These are phyloP conservation scores for Colletotrichum cereale DNA, from an alignment of 2,329 filamentous ascomycete genomes.

Conservation along the genomic window DNA sequence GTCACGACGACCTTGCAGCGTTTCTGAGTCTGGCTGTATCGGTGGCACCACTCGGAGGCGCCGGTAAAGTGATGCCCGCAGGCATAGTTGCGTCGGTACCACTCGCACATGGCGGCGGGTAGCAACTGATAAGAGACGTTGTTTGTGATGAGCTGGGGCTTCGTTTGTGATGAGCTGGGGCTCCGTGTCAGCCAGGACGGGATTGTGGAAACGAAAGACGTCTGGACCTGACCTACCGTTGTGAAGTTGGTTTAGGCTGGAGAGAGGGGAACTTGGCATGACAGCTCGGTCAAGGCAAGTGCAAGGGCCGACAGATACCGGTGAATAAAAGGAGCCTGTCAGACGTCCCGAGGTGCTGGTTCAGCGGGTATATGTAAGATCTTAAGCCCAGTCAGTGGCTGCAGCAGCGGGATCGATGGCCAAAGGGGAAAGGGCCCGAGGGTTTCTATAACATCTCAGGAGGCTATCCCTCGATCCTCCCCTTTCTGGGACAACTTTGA, in stretches of 20 bases:
- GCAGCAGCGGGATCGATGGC: conserved; percentile 20
- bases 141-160: background rate
- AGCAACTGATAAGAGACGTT: background rate
- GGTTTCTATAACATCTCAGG: conserved; percentile 19
- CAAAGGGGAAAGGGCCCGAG: conserved; percentile 13
- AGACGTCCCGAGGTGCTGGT: conserved; percentile 37
- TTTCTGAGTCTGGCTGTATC: conserved; percentile 40
- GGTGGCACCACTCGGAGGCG: conserved; percentile 40
- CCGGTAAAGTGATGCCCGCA: conserved; percentile 41
- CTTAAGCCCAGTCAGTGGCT: conserved; percentile 30
- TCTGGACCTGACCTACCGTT: conserved; percentile 10
- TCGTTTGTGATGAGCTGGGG: background rate
- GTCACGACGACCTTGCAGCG: conserved; percentile 39
- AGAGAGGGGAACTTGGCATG: conserved; percentile 32
- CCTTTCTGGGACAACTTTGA: conserved; percentile 13
- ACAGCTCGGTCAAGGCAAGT: conserved; percentile 35
- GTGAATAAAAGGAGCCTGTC: conserved; percentile 34
- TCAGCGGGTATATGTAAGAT: conserved; percentile 40
- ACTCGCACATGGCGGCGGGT: conserved; percentile 37
- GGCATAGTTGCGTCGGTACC: conserved; percentile 42
- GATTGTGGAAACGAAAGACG: background rate
- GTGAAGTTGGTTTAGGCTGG: conserved; percentile 30
- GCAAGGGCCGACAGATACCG: conserved; percentile 37
- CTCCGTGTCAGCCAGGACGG: background rate
- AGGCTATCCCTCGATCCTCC: conserved; percentile 7